phyloP scores from a whole-genome alignment of 352 stramenopile species.

The Pilasporangium apinafurcum region DNA sequence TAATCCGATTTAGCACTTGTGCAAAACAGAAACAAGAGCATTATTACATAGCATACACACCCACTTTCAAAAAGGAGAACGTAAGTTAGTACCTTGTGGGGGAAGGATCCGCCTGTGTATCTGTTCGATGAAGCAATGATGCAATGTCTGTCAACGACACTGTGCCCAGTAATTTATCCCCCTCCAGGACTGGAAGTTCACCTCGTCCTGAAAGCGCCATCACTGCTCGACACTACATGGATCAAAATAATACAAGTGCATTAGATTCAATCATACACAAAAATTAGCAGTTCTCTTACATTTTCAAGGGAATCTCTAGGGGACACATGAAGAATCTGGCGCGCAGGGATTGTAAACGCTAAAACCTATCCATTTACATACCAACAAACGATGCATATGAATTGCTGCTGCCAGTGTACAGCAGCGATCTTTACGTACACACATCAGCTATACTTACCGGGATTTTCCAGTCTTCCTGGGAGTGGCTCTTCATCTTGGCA shows the following conservation, averaged over 20 bases:
- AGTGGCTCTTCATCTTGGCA: constrained; percentile 43
- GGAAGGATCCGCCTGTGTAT: constrained; percentile 36
- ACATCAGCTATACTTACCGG: constrained; percentile 31
- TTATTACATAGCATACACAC: too few species aligned
- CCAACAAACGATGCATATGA: neutral
- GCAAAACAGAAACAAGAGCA: constrained; percentile 6
- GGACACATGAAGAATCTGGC: constrained; percentile 73
- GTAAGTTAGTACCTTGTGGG: constrained; percentile 30
- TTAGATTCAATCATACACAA: too few species aligned
- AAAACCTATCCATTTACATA: constrained; percentile 21
- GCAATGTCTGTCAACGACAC: constrained; percentile 79
- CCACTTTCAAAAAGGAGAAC: too few species aligned
- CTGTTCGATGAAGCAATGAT: constrained; percentile 59
- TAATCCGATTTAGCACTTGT: constrained; percentile 86
- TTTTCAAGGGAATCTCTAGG: constrained; percentile 68
- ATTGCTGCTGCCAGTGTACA: too few species aligned
- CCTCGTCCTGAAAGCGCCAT: constrained; percentile 68
- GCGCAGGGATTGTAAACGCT: constrained; percentile 56
- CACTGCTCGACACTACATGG: constrained; percentile 58
- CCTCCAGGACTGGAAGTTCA: constrained; percentile 61
- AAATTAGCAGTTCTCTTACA: constrained; percentile 13
- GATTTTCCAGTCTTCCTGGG: constrained; percentile 38
- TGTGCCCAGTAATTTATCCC: constrained; percentile 61
- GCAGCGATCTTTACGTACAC: too few species aligned
- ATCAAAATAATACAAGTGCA: neutral